phyloP scores from a whole-genome alignment of 768 basidiomycete genomes.

The Suillus occidentalis region DNA sequence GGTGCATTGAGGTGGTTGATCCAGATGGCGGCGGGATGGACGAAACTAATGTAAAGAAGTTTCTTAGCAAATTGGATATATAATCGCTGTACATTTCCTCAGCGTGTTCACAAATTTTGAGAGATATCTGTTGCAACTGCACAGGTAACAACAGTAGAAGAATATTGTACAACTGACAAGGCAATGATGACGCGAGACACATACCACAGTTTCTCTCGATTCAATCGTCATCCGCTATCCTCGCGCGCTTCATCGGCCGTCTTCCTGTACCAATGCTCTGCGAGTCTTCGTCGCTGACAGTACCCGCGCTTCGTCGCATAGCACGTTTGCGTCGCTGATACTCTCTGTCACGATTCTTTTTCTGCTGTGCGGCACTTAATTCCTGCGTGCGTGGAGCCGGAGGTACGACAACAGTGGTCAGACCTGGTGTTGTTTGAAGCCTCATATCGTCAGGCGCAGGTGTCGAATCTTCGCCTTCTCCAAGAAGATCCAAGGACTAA shows the following conservation, averaged over 20 bases:
- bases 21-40: slow-evolving; percentile 68
- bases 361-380: slow-evolving; percentile 67
- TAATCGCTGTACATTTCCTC: slow-evolving; percentile 19
- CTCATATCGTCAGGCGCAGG: slow-evolving; percentile 66
- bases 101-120: not conserved
- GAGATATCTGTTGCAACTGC: not conserved
- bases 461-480: slow-evolving; percentile 63
- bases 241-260: slow-evolving; percentile 67
- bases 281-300: slow-evolving; percentile 73
- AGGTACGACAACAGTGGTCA: slow-evolving; percentile 77
- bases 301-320: slow-evolving; percentile 59
- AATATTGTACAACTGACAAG: slow-evolving; percentile 11
- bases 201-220: not conserved
- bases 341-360: slow-evolving; percentile 77
- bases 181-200: not conserved
- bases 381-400: slow-evolving; percentile 71
- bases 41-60: slow-evolving; percentile 48
- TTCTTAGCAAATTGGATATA: slow-evolving; percentile 49
- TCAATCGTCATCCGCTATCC: slow-evolving; percentile 67
- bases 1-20: slow-evolving; percentile 83
- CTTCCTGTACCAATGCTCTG: slow-evolving; percentile 45
- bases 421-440: slow-evolving; percentile 66
- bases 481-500: slow-evolving; percentile 74
- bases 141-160: not conserved
- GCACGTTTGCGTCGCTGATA: slow-evolving; percentile 81